Evolutionary conservation across 2,329 filamentous ascomycete genomes (phyloP).

Genomic region (Epicoccum nigrum): DNA sequence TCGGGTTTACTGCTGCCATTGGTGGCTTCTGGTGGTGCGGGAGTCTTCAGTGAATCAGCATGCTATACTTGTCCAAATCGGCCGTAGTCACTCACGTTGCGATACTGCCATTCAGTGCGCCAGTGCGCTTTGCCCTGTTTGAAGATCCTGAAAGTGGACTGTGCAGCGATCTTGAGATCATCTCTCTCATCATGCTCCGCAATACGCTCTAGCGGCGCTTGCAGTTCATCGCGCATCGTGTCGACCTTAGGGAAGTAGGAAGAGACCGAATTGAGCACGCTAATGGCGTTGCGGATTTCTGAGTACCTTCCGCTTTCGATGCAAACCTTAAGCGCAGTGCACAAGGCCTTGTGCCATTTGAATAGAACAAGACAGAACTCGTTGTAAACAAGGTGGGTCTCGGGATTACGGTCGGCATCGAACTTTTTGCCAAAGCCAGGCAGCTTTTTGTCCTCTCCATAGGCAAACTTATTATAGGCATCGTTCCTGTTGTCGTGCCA

Average conservation of each 20-base stretch:
- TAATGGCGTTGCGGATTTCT: slow-evolving; percentile 96
- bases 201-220: slow-evolving; percentile 69
- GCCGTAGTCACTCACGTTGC: slow-evolving; percentile 58
- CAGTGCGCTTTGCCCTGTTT: slow-evolving; percentile 70
- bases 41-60: slow-evolving; percentile 27
- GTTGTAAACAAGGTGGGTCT: slow-evolving; percentile 78
- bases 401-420: slow-evolving; percentile 72
- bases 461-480: slow-evolving; percentile 80
- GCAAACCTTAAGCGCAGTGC: slow-evolving; percentile 79
- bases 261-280: slow-evolving; percentile 79
- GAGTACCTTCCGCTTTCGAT: slow-evolving; percentile 88
- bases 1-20: slow-evolving; percentile 40
- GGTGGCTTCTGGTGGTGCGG: slow-evolving; percentile 26
- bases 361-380: slow-evolving; percentile 85
- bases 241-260: slow-evolving; percentile 87
- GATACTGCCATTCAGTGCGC: slow-evolving; percentile 78
- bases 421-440: slow-evolving; percentile 80
- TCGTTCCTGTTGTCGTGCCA: slow-evolving; percentile 81
- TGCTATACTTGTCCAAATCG: neutral
- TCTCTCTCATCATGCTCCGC: slow-evolving; percentile 65
- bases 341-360: slow-evolving; percentile 87
- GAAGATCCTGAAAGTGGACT: slow-evolving; percentile 72
- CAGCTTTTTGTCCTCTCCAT: slow-evolving; percentile 68
- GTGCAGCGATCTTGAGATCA: slow-evolving; percentile 77
- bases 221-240: slow-evolving; percentile 76